Evolutionary conservation across 2,329 filamentous ascomycete species (phyloP).

Genomic region (Cephalotrichum gorgonifer): DNA sequence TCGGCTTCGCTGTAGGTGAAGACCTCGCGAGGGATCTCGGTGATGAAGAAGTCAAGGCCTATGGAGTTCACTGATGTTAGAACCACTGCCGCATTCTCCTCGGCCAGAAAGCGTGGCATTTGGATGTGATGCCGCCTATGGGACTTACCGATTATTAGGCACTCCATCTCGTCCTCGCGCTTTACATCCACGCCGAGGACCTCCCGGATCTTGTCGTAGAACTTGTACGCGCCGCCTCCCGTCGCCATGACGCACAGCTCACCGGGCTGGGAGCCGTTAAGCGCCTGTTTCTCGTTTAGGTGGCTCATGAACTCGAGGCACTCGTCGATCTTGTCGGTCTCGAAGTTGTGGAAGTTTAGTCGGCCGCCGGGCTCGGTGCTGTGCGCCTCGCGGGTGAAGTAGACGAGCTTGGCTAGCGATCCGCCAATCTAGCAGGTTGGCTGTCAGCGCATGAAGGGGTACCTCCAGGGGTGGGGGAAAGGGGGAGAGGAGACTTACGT

Average conservation of each 20-base stretch:
- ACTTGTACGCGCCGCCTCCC: constrained; percentile 92
- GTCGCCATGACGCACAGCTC: constrained; percentile 92
- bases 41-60: constrained; percentile 98
- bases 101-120: too few species aligned
- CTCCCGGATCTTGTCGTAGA: constrained; percentile 81
- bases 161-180: constrained; percentile 97
- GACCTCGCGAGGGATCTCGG: constrained; percentile 91
- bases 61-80: constrained; percentile 6
- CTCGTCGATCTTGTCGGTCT: constrained; percentile 87
- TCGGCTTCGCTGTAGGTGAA: constrained; percentile 91
- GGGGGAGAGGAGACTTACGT: constrained; percentile 50
- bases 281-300: constrained; percentile 65
- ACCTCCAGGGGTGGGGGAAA: constrained; percentile 1
- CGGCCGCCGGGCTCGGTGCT: constrained; percentile 75
- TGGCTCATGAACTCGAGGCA: constrained; percentile 87
- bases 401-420: constrained; percentile 90
- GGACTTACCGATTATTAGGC: constrained; percentile 73
- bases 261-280: constrained; percentile 60
- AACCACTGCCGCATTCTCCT: too few species aligned
- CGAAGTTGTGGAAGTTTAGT: constrained; percentile 91
- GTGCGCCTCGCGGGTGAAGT: constrained; percentile 82
- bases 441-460: not conserved
- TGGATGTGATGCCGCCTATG: too few species aligned
- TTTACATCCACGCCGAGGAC: constrained; percentile 79
- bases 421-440: constrained; percentile 67